These are phyloP conservation scores for Rhododendron ferrugineum DNA, from an alignment of 148 eudicot species.

Conservation along the genomic window DNA sequence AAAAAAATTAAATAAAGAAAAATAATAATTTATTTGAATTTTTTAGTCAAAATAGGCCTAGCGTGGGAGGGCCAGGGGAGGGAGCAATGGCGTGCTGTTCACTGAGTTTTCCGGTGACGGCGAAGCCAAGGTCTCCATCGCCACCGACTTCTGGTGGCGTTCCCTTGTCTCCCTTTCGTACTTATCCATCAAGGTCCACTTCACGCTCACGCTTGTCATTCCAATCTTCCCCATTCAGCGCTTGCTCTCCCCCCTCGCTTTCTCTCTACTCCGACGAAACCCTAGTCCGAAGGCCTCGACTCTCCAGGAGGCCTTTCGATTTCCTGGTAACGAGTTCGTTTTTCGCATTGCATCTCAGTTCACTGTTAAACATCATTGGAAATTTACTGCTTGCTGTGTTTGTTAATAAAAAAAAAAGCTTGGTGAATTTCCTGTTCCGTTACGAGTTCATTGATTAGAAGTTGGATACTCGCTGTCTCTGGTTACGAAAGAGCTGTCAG, in stretches of 20 bases:
- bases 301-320: neutral
- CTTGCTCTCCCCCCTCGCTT: neutral
- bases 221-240: slow-evolving; percentile 2
- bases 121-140: slow-evolving; percentile 14
- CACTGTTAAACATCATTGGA: neutral
- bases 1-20: too few species aligned
- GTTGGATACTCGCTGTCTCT: neutral
- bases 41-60: too few species aligned
- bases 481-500: too few species aligned
- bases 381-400: neutral
- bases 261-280: slow-evolving; percentile 4
- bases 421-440: neutral
- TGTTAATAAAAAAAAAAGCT: neutral
- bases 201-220: neutral
- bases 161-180: neutral
- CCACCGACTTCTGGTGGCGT: slow-evolving; percentile 28
- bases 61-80: neutral
- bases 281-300: slow-evolving; percentile 13
- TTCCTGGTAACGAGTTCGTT: slow-evolving; percentile 22
- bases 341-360: neutral
- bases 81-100: slow-evolving; percentile 27
- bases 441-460: neutral
- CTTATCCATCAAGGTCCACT: slow-evolving; percentile 6
- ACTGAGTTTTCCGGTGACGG: slow-evolving; percentile 9
- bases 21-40: too few species aligned